Conservation (phyloP, 2,329 filamentous ascomycete genomes). For the Talaromyces sp. region DNA sequence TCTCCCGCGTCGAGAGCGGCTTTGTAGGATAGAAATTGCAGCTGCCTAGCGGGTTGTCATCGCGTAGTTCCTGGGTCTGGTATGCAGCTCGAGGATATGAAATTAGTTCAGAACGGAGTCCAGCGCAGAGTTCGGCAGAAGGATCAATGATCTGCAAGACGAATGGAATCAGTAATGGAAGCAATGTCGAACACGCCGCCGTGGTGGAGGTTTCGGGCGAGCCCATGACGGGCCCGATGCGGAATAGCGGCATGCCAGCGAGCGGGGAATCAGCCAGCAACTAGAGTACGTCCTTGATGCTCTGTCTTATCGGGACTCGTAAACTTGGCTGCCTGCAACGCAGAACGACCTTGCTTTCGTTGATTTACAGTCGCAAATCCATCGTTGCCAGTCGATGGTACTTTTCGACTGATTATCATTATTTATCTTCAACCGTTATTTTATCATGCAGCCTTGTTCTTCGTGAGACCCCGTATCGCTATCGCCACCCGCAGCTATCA, state of each 20-base stretch:
- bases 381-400: neutral
- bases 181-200: neutral
- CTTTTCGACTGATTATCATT: neutral
- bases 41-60: neutral
- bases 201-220: neutral
- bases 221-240: neutral
- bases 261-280: neutral
- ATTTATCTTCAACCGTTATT: neutral
- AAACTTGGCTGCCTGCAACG: constrained; percentile 10
- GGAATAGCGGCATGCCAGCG: neutral
- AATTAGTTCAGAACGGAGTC: too few species aligned
- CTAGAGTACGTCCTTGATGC: neutral
- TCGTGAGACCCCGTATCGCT: neutral
- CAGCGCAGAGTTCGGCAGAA: neutral
- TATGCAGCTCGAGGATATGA: neutral
- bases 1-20: neutral
- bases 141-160: neutral
- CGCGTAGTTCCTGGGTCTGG: neutral
- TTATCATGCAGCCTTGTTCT: constrained; percentile 2
- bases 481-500: constrained; percentile 7
- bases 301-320: neutral
- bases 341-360: neutral
- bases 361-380: neutral
- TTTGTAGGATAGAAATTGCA: neutral
- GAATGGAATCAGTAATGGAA: neutral